A percentile compares a stretch with the other conserved stretches of the same genome.
Conservation (phyloP, 31 red algal genomes). For the Bonnemaisonia californica region DNA sequence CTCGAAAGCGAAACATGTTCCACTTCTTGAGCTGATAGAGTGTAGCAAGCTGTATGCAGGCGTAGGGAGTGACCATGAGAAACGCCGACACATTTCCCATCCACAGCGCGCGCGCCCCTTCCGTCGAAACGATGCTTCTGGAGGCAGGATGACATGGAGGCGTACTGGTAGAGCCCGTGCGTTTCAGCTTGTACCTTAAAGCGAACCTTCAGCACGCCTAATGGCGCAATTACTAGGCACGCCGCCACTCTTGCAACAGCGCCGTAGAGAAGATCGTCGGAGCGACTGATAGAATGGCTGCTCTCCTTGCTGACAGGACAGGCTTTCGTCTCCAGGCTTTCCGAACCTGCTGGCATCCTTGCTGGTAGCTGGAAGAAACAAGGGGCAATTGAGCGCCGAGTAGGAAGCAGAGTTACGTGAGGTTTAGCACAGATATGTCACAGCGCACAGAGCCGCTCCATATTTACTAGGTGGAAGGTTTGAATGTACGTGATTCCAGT, state of each 20-base stretch:
- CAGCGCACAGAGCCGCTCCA: too few species aligned
- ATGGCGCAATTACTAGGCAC: conserved; percentile 77
- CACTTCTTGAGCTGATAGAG: conserved; percentile 73
- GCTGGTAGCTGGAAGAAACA: too few species aligned
- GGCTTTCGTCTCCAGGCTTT: too few species aligned
- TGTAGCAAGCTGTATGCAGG: conserved; percentile 75
- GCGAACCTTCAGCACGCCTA: conserved; percentile 91
- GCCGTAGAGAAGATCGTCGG: conserved; percentile 74
- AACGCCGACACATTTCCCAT: conserved; percentile 93
- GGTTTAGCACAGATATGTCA: too few species aligned
- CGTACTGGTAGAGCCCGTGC: conserved; percentile 48
- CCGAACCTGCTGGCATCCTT: too few species aligned
- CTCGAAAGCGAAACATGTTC: conserved; percentile 6
- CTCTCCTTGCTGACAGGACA: too few species aligned
- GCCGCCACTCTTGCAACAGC: conserved; percentile 70
- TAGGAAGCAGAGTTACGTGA: too few species aligned
- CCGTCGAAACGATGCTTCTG: conserved; percentile 49
- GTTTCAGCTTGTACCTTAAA: conserved; percentile 76
- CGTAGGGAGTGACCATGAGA: conserved; percentile 90
- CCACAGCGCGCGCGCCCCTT: conserved; percentile 83
- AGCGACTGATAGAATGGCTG: not conserved
- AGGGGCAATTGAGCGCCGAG: too few species aligned
- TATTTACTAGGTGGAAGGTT: too few species aligned
- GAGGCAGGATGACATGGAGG: conserved; percentile 35
- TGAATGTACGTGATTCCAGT: too few species aligned